phyloP scores from a whole-genome alignment of 495 filamentous ascomycete genomes.

The Penicillium malachiteum region DNA sequence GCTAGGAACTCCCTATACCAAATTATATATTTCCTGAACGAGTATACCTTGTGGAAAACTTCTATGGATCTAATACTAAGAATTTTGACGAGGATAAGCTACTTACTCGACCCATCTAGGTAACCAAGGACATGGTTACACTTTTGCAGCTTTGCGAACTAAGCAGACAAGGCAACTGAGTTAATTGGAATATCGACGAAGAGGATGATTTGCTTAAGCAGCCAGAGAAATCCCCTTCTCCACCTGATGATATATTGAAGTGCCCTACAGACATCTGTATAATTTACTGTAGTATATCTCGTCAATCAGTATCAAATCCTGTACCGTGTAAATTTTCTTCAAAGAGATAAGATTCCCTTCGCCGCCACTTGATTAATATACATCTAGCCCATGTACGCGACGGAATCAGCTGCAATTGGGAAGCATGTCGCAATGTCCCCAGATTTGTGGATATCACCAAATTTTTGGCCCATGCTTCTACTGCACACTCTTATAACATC shows the following conservation, averaged over 20 bases:
- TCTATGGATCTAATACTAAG: slow-evolving; percentile 28
- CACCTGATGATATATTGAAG: slow-evolving; percentile 2
- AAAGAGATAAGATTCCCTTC: slow-evolving; percentile 28
- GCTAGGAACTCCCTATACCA: slow-evolving; percentile 22
- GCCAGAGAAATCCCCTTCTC: slow-evolving; percentile 13
- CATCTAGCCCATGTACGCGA: slow-evolving; percentile 23
- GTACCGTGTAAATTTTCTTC: slow-evolving; percentile 29
- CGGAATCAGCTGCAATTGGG: slow-evolving; percentile 29
- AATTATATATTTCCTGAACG: slow-evolving; percentile 27
- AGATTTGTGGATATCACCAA: slow-evolving; percentile 23
- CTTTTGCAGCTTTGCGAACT: slow-evolving; percentile 22
- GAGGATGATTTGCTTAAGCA: slow-evolving; percentile 12
- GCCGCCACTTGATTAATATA: slow-evolving; percentile 27
- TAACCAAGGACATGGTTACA: slow-evolving; percentile 30
- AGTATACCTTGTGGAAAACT: slow-evolving; percentile 26
- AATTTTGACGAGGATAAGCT: slow-evolving; percentile 25
- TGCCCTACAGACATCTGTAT: slow-evolving; percentile 27
- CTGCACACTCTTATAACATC: slow-evolving; percentile 22
- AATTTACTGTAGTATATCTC: slow-evolving; percentile 28
- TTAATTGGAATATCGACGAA: slow-evolving; percentile 22
- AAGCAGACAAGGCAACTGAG: slow-evolving; percentile 23
- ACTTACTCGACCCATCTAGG: slow-evolving; percentile 25
- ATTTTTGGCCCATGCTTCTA: slow-evolving; percentile 27
- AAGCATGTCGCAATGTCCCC: slow-evolving; percentile 19
- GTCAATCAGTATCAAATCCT: slow-evolving; percentile 24